Evolutionary conservation across 140 eudicot genomes (phyloP).

Genomic region (Stevia rebaudiana): DNA sequence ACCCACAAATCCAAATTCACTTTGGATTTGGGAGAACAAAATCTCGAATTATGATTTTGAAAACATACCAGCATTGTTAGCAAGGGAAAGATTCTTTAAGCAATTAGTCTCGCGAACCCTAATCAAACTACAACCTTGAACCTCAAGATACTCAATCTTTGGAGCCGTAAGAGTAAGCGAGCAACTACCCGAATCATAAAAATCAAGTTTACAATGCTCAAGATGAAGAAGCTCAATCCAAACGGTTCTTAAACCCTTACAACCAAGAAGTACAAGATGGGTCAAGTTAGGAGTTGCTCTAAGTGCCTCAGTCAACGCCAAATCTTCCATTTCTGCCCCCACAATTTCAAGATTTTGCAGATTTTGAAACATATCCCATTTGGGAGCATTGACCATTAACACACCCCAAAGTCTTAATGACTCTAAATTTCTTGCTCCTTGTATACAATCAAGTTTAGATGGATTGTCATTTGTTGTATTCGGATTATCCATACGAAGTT

Average conservation of each 20-base stretch:
- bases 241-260: slow-evolving; percentile 63
- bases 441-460: slow-evolving; percentile 63
- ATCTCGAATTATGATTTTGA: not conserved
- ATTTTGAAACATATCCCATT: slow-evolving; percentile 58
- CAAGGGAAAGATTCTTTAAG: slow-evolving; percentile 51
- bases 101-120: slow-evolving; percentile 48
- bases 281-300: slow-evolving; percentile 61
- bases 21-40: not conserved
- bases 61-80: slow-evolving; percentile 64
- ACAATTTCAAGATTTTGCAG: slow-evolving; percentile 69
- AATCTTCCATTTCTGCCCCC: slow-evolving; percentile 64
- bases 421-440: slow-evolving; percentile 59
- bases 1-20: not conserved
- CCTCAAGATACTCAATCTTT: slow-evolving; percentile 58
- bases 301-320: slow-evolving; percentile 55
- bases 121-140: slow-evolving; percentile 82
- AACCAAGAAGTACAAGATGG: slow-evolving; percentile 60
- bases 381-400: slow-evolving; percentile 52
- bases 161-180: slow-evolving; percentile 56
- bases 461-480: slow-evolving; percentile 23
- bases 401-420: slow-evolving; percentile 81
- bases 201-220: slow-evolving; percentile 65
- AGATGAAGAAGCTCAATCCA: slow-evolving; percentile 52
- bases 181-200: slow-evolving; percentile 54
- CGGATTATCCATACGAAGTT: slow-evolving; percentile 70